Conservation (phyloP, 2,329 filamentous ascomycete genomes). For the Pseudogymnoascus destructans region DNA sequence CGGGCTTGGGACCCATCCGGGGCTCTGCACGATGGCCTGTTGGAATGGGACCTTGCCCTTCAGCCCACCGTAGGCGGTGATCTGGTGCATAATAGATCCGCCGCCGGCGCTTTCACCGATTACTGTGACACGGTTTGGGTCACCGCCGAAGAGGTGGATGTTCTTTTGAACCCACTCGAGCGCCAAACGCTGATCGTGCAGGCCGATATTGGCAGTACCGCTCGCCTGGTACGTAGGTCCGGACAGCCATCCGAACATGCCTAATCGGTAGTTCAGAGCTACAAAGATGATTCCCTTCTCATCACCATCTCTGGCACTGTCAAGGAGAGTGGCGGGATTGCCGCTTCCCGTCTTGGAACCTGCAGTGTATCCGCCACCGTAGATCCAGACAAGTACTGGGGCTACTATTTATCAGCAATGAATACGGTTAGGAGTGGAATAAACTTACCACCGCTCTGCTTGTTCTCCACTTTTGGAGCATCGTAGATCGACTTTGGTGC, state of each 20-base stretch:
- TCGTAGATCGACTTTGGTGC: constrained; percentile 30
- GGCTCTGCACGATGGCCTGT: constrained; percentile 20
- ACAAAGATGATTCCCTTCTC: constrained; percentile 29
- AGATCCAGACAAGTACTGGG: constrained; percentile 38
- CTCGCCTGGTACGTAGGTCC: constrained; percentile 31
- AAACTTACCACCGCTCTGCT: constrained; percentile 14
- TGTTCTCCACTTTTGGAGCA: neutral
- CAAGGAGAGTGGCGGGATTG: constrained; percentile 30
- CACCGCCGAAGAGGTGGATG: constrained; percentile 42
- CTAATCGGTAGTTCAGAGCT: constrained; percentile 27
- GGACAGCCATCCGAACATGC: constrained; percentile 27
- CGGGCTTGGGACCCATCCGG: constrained; percentile 9
- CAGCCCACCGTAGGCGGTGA: constrained; percentile 33
- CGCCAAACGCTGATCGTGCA: constrained; percentile 41
- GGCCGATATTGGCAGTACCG: constrained; percentile 35
- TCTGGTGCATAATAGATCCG: constrained; percentile 36
- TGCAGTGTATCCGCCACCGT: constrained; percentile 35
- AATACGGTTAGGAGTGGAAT: neutral
- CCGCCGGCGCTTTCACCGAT: constrained; percentile 39
- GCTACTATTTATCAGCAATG: constrained; percentile 19
- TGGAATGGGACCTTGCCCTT: constrained; percentile 30
- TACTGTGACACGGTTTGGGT: constrained; percentile 36
- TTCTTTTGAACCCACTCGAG: constrained; percentile 44
- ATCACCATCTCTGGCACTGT: constrained; percentile 20
- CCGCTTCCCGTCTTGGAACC: constrained; percentile 29